Evolutionary conservation across 179 eudicot genomes (phyloP).

Genomic region (Drosera spatulata): DNA sequence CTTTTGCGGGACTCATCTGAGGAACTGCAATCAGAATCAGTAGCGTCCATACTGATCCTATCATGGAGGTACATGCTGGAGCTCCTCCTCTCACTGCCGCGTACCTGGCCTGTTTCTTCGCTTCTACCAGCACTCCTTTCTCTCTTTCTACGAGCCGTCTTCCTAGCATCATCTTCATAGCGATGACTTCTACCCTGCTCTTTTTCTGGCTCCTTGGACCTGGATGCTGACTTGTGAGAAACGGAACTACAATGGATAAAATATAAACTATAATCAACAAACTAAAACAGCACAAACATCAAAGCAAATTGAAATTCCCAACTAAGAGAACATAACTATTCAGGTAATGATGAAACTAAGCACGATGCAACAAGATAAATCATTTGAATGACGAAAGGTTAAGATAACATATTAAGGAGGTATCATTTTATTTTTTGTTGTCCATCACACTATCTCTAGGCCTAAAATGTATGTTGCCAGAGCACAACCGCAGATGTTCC

Average conservation of each 20-base stretch:
- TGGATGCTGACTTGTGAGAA: constrained; percentile 32
- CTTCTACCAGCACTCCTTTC: constrained; percentile 13
- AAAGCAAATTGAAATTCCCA: background rate
- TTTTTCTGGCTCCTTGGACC: constrained; percentile 29
- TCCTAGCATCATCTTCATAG: constrained; percentile 30
- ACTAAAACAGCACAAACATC: background rate
- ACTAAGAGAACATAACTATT: too few relatives aligned
- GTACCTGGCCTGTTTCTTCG: constrained; percentile 8
- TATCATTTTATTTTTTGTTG: too few relatives aligned
- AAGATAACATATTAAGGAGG: too few relatives aligned
- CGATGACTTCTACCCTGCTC: constrained; percentile 20
- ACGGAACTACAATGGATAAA: constrained; percentile 17
- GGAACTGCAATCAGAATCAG: background rate
- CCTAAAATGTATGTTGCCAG: too few relatives aligned
- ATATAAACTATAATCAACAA: background rate
- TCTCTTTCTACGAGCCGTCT: constrained; percentile 12
- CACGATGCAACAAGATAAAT: too few relatives aligned
- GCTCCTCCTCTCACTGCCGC: constrained; percentile 13
- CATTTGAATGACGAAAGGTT: too few relatives aligned
- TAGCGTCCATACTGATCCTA: constrained; percentile 10
- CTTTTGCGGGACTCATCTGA: constrained; percentile 5
- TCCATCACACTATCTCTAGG: too few relatives aligned
- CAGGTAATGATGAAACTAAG: too few relatives aligned
- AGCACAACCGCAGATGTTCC: too few relatives aligned
- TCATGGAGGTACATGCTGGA: constrained; percentile 7